Evolutionary conservation across 306 rosid genomes (phyloP).

Genomic region (Gillenia trifoliata): DNA sequence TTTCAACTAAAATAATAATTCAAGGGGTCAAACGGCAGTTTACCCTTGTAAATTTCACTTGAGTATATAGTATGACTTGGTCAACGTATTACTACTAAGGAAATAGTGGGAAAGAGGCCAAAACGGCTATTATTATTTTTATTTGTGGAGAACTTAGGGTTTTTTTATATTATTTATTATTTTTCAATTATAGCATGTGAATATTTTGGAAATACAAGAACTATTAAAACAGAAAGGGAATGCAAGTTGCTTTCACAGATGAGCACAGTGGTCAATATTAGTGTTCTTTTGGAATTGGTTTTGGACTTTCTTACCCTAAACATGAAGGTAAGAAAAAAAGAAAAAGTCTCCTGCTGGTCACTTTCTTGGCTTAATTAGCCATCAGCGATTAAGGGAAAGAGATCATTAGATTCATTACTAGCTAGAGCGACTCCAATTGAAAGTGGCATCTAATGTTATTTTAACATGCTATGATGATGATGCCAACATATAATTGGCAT

Average conservation of each 20-base stretch:
- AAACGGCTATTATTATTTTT: background rate
- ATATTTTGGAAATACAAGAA: background rate
- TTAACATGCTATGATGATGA: background rate
- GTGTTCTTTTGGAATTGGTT: constrained; percentile 10
- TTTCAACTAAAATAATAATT: too few species aligned
- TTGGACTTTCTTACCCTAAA: background rate
- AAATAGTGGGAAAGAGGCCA: background rate
- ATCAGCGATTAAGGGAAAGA: background rate
- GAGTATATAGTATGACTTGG: background rate
- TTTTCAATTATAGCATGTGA: background rate
- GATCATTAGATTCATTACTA: background rate
- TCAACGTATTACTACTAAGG: constrained; percentile 22
- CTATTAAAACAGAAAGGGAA: background rate
- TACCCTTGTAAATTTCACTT: background rate
- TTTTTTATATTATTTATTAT: background rate
- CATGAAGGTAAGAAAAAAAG: background rate
- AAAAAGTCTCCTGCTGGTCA: background rate
- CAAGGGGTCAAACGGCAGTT: too few species aligned
- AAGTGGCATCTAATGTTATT: background rate
- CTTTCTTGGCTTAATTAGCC: background rate
- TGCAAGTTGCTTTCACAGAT: background rate
- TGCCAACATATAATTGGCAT: background rate
- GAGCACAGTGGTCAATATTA: background rate
- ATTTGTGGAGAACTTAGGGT: background rate
- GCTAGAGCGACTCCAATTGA: background rate